Evolutionary conservation across 148 eudicot species (phyloP).

Genomic region (Nyssa sinensis): DNA sequence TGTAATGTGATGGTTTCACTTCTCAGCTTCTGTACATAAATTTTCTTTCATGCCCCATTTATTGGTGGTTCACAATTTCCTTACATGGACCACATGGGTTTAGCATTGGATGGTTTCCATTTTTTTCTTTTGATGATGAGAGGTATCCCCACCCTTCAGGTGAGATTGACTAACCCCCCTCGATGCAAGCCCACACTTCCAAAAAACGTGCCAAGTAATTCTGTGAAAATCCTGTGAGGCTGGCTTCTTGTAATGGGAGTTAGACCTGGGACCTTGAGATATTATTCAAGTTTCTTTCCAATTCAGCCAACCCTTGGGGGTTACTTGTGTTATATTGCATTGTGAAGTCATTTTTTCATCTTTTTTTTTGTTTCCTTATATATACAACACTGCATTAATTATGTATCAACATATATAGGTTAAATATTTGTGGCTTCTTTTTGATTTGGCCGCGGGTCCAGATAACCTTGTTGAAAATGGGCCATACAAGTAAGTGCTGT

Average conservation of each 20-base stretch:
- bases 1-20: neutral
- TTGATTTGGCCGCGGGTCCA: constrained; percentile 95
- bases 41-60: neutral
- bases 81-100: neutral
- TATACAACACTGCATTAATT: neutral
- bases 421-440: constrained; percentile 94
- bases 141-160: too few relatives aligned
- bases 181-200: too few relatives aligned
- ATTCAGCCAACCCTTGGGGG: too few relatives aligned
- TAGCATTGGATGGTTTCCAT: neutral
- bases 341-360: neutral
- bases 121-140: neutral
- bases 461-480: constrained; percentile 98
- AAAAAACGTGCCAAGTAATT: too few relatives aligned
- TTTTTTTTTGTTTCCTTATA: neutral
- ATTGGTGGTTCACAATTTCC: neutral
- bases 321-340: neutral
- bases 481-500: constrained; percentile 74
- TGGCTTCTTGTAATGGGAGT: too few relatives aligned
- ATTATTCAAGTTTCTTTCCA: too few relatives aligned
- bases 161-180: too few relatives aligned
- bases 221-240: too few relatives aligned
- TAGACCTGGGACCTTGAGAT: too few relatives aligned
- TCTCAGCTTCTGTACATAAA: neutral
- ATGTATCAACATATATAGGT: constrained; percentile 47